A percentile compares a stretch with the other conserved stretches of the same genome.
Evolutionary conservation across 345 rosid species (phyloP).

Genomic region (Abelmoschus esculentus): DNA sequence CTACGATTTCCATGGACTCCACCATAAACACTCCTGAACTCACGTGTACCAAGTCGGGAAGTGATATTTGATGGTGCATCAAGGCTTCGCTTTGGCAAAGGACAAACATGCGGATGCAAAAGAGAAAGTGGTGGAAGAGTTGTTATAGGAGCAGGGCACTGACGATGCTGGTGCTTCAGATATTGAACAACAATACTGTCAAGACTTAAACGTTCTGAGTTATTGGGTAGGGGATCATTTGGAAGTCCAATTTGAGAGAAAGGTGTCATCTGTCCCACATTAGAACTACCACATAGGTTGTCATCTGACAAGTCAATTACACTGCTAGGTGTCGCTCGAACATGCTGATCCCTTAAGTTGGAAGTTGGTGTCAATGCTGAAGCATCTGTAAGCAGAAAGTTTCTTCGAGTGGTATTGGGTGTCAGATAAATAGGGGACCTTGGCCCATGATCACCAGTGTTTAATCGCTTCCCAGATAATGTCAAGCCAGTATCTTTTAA

Average conservation of each 20-base stretch:
- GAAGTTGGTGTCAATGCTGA: constrained; percentile 53
- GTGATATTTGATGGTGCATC: constrained; percentile 91
- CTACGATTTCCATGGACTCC: constrained; percentile 94
- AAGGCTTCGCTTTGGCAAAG: constrained; percentile 85
- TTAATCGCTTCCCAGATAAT: constrained; percentile 60
- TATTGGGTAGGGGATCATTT: constrained; percentile 52
- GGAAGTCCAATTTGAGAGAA: constrained; percentile 37
- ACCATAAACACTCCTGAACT: constrained; percentile 63
- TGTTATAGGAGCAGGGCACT: constrained; percentile 96
- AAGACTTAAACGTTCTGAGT: constrained; percentile 66
- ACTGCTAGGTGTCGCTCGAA: constrained; percentile 31
- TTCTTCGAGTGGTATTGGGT: constrained; percentile 47
- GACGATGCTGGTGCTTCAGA: constrained; percentile 96
- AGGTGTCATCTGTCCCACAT: constrained; percentile 37
- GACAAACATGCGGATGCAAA: constrained; percentile 89
- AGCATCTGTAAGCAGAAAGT: constrained; percentile 33
- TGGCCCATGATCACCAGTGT: constrained; percentile 56
- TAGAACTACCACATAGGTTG: constrained; percentile 40
- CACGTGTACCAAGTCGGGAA: constrained; percentile 79
- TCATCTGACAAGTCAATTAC: constrained; percentile 40
- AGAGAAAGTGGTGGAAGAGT: constrained; percentile 97
- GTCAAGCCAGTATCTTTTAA: constrained; percentile 51
- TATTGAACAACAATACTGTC: constrained; percentile 90
- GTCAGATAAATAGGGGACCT: constrained; percentile 57
- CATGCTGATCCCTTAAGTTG: constrained; percentile 34